Percentiles rank a stretch among this genome's conserved stretches.
Evolutionary conservation across 805 yeast species (phyloP).

Genomic region (Kazachstania taianensis): DNA sequence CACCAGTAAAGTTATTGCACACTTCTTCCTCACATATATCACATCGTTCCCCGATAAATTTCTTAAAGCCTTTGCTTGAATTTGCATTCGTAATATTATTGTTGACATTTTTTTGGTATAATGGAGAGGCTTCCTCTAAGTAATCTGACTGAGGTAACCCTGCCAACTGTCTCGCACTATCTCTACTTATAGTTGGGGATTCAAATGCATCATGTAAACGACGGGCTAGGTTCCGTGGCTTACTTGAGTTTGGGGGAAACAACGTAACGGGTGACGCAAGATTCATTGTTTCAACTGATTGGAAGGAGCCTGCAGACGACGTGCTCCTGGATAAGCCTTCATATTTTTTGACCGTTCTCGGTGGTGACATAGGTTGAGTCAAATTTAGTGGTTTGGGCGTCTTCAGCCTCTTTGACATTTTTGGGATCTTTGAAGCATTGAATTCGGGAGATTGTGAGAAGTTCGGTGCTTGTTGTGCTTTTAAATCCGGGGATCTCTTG

Average conservation of each 20-base stretch:
- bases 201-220: conserved; percentile 1
- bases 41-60: conserved; percentile 27
- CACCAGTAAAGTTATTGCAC: conserved; percentile 33
- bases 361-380: conserved; percentile 17
- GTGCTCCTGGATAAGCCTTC: neutral
- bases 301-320: conserved; percentile 1
- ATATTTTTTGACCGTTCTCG: conserved; percentile 14
- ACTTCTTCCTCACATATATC: conserved; percentile 38
- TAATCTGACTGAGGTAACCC: conserved; percentile 1
- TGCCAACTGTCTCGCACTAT: neutral
- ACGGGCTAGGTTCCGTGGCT: conserved; percentile 5
- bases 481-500: conserved; percentile 13
- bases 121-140: conserved; percentile 19
- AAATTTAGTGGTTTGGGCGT: conserved; percentile 19
- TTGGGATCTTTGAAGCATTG: neutral
- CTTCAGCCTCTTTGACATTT: conserved; percentile 11
- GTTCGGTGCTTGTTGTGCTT: conserved; percentile 3
- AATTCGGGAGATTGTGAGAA: conserved; percentile 4
- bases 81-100: neutral
- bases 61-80: conserved; percentile 14
- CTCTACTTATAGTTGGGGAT: neutral
- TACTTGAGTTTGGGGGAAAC: neutral
- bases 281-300: neutral
- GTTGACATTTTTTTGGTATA: conserved; percentile 5
- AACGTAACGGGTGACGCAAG: conserved; percentile 9